Base-by-base conservation (phyloP, 768 basidiomycete genomes). In the Hirschioporus abietinus region DNA sequence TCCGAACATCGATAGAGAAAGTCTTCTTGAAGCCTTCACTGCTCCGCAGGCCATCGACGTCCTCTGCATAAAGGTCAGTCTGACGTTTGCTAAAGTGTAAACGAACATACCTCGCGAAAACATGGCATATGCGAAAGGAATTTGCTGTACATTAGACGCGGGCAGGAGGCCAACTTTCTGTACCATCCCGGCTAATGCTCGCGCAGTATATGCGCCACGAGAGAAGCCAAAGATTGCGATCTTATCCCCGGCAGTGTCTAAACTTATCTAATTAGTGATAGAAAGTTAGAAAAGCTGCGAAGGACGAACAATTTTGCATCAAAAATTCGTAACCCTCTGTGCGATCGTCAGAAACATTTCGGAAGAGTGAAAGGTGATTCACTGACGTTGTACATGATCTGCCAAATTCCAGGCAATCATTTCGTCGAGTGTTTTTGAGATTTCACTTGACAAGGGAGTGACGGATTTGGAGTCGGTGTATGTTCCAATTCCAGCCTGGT, bases 181-280 rank as follows among this genome's bases (percentile, higher is more conserved):
- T 0, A 76, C 65, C 75, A 76, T 75, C 10, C 73, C 75, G 0
- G 75, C 74, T 25, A 74, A 70, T 17, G 72, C 73, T 57, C 78
- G 66, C 1, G 76, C 75, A 6, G 75, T 74, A 68, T 74, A 76
- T 17, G 74, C 73, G 18, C 78, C 78, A 35, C 79, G 67, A 12
- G 76, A 77, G 68, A 80, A 80, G 7, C 79, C 78, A 68, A 78
- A 77, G 36, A 79, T 72, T 66, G 65, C 77, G 57, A 79, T 73
- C 65, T 68, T 71, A 68, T 78, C 78, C 17, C 75, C 69, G 24
- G 34, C 61, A 35, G 57, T 60, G 62, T 70, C 68, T 65, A 34
- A 10, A 9, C 1, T 18, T 27, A 15, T 20, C 15, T 7, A 25
- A 57, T 66, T 5, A 59, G 63, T 42, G 26, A 57, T 65, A 52